phyloP scores from a whole-genome alignment of 805 yeast genomes.

The Sugiyamaella smithiae region DNA sequence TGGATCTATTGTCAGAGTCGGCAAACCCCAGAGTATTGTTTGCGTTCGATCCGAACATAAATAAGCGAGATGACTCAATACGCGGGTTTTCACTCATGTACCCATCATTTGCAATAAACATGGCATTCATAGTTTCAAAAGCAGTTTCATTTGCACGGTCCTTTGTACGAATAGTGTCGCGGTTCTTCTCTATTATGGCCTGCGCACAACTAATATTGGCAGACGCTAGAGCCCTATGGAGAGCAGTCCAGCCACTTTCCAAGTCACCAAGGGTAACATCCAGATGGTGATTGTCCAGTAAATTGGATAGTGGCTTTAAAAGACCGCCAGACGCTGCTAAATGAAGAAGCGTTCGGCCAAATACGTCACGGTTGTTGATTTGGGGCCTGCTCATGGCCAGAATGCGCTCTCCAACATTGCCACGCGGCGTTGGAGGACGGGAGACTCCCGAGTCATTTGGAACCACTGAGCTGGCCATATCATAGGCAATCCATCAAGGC shows the following conservation, averaged over 20 bases:
- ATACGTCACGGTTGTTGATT: slow-evolving; percentile 52
- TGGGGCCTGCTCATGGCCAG: slow-evolving; percentile 13
- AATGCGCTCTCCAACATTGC: slow-evolving; percentile 9
- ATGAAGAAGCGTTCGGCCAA: slow-evolving; percentile 52
- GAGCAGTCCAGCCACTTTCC: slow-evolving; percentile 79
- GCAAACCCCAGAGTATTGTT: slow-evolving; percentile 67
- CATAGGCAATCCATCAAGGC: neutral
- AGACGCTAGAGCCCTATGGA: slow-evolving; percentile 65
- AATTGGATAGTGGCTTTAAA: slow-evolving; percentile 34
- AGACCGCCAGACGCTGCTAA: slow-evolving; percentile 32
- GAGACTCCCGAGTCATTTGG: neutral
- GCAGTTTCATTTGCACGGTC: slow-evolving; percentile 76
- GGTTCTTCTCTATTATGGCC: slow-evolving; percentile 37
- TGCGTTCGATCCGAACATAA: slow-evolving; percentile 60
- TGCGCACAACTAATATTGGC: slow-evolving; percentile 57
- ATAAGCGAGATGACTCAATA: slow-evolving; percentile 32
- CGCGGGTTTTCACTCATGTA: neutral
- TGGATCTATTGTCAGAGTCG: slow-evolving; percentile 51
- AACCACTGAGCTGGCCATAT: neutral
- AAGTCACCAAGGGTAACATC: slow-evolving; percentile 52
- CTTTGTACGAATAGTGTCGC: slow-evolving; percentile 47
- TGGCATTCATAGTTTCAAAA: slow-evolving; percentile 52
- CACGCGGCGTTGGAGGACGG: neutral
- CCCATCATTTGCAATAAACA: slow-evolving; percentile 10
- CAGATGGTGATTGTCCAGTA: slow-evolving; percentile 49